phyloP scores from a whole-genome alignment of 2,329 filamentous ascomycete species.

The Xylariaceae sp. region DNA sequence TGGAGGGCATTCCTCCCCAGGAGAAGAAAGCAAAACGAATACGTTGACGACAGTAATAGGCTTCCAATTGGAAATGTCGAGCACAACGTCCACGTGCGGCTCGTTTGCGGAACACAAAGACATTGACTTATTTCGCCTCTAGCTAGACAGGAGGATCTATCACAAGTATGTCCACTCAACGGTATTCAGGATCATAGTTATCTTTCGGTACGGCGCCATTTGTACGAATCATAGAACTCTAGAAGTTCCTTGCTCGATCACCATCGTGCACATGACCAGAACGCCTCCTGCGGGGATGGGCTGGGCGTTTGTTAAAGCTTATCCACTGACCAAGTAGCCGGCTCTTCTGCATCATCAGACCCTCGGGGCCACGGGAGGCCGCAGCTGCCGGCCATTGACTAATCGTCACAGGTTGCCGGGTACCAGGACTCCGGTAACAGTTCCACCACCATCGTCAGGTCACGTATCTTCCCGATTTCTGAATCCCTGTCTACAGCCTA shows the following conservation, averaged over 20 bases:
- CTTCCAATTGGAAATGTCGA: constrained; percentile 19
- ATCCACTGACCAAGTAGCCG: constrained; percentile 12
- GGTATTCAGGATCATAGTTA: not conserved
- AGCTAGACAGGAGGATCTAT: constrained; percentile 9
- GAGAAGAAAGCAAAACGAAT: not conserved
- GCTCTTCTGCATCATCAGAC: constrained; percentile 30
- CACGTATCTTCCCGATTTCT: constrained; percentile 25
- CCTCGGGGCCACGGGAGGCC: constrained; percentile 25
- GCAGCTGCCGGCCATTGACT: constrained; percentile 24
- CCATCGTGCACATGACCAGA: constrained; percentile 9
- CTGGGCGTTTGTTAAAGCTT: constrained; percentile 20
- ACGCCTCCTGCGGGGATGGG: constrained; percentile 18
- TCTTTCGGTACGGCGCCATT: not conserved
- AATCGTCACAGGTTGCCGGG: constrained; percentile 24
- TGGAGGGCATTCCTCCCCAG: not conserved
- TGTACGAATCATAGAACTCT: not conserved
- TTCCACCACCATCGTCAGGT: constrained; percentile 31
- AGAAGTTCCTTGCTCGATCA: not conserved
- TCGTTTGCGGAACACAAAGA: constrained; percentile 34
- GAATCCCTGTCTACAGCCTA: constrained; percentile 15
- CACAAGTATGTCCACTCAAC: not conserved
- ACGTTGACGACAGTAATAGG: constrained; percentile 3
- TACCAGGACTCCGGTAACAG: constrained; percentile 34
- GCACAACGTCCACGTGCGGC: constrained; percentile 35
- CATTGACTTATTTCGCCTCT: constrained; percentile 25